These are phyloP conservation scores for Fusarium sp. DNA, from an alignment of 2,329 filamentous ascomycete genomes.

Conservation along the genomic window DNA sequence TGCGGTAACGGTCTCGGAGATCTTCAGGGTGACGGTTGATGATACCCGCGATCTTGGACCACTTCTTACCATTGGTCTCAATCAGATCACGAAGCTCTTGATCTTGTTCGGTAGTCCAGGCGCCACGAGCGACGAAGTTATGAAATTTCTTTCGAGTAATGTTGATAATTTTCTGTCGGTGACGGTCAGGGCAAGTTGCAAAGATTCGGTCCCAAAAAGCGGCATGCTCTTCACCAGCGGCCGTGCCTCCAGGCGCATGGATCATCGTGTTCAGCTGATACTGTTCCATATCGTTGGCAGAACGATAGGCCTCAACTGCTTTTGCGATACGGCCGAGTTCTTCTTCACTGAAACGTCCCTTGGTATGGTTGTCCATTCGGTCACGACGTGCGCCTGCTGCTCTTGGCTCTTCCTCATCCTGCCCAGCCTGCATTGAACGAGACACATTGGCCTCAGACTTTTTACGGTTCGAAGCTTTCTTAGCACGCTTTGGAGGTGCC, in stretches of 20 bases:
- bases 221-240: constrained; percentile 51
- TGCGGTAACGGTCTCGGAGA: constrained; percentile 76
- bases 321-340: constrained; percentile 57
- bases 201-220: constrained; percentile 65
- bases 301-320: constrained; percentile 59
- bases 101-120: constrained; percentile 55
- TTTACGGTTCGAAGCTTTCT: constrained; percentile 47
- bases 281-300: constrained; percentile 57
- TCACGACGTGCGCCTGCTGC: constrained; percentile 36
- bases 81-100: constrained; percentile 53
- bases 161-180: constrained; percentile 65
- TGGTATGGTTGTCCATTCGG: constrained; percentile 47
- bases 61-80: constrained; percentile 60
- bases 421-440: constrained; percentile 41
- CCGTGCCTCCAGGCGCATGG: constrained; percentile 52
- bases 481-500: constrained; percentile 48
- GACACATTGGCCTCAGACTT: constrained; percentile 29
- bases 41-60: constrained; percentile 69
- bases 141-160: constrained; percentile 73
- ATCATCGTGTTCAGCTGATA: constrained; percentile 61
- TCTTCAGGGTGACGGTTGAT: constrained; percentile 75
- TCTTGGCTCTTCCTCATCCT: constrained; percentile 38
- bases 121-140: constrained; percentile 68
- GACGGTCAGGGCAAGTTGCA: constrained; percentile 61
- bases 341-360: constrained; percentile 58